Conservation (phyloP, 1,284 basidiomycete genomes). For the Paramarasmius palmivorus region DNA sequence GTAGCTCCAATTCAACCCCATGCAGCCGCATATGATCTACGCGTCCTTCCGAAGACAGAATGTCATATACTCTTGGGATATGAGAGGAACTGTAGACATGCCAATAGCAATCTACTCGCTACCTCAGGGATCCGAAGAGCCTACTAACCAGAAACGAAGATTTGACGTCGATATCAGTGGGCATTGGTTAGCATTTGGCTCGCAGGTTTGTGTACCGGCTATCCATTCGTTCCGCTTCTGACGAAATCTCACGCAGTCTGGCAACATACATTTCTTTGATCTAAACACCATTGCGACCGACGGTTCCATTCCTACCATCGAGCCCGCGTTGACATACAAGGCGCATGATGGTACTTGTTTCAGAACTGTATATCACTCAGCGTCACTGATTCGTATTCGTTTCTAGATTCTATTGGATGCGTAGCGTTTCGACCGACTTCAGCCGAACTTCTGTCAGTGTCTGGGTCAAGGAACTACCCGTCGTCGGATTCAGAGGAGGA, state of each 20-base stretch:
- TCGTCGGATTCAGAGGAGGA: conserved; percentile 18
- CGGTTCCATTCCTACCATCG: conserved; percentile 15
- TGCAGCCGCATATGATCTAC: conserved; percentile 71
- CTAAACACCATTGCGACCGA: conserved; percentile 20
- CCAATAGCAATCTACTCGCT: conserved; percentile 44
- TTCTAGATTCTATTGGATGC: conserved; percentile 60
- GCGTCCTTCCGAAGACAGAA: conserved; percentile 74
- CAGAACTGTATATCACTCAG: neutral
- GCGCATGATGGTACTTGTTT: conserved; percentile 44
- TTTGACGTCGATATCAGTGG: conserved; percentile 83
- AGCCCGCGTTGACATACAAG: conserved; percentile 30
- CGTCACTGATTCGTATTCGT: neutral
- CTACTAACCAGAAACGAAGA: conserved; percentile 74
- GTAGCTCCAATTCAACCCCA: conserved; percentile 81
- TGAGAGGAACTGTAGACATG: conserved; percentile 59
- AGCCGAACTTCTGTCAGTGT: conserved; percentile 53
- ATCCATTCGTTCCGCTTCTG: neutral
- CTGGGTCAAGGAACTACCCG: conserved; percentile 69
- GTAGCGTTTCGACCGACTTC: conserved; percentile 62
- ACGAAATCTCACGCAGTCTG: conserved; percentile 28
- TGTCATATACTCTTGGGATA: conserved; percentile 75
- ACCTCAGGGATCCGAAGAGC: conserved; percentile 18
- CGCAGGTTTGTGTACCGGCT: conserved; percentile 53
- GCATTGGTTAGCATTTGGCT: conserved; percentile 67
- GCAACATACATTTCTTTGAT: conserved; percentile 48